Evolutionary conservation across 805 yeast species (phyloP), one percentile per base, ranked within the genome.

Genomic region (Candida verbasci): DNA sequence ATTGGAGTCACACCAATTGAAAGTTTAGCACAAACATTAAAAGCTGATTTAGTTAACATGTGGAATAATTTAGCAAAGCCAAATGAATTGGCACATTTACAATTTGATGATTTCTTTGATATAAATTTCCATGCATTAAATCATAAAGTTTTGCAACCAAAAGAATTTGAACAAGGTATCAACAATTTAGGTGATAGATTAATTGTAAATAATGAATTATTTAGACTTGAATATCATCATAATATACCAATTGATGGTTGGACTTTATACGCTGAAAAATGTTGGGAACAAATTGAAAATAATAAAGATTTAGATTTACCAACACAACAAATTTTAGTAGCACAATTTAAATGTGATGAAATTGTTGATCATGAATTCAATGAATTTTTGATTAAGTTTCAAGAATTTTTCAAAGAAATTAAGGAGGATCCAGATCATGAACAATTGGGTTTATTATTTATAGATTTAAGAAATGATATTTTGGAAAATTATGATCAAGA

Each of bases 251-350:
- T 91, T 36, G 98, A 93, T 60, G 97, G 97, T 17, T 93, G 98
- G 97, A 74, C 91, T 3, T 61, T 88, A 56, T 93, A 93, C 50
- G 88, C 96, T 1, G 82, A 79, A 37, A 84, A 81, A 52, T 81
- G 95, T 46, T 93, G 98, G 98, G 81, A 85, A 35, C 96, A 87
- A 59, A 93, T 93, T 50, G 95, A 87, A 56, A 71, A 74, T 43
- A 93, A 93, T 62, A 89, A 87, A 60, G 98, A 93, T 56, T 74
- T 93, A 44, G 98, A 93, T 61, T 70, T 93, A 46, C 98, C 98
- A 18, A 89, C 97, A 2, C 98, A 93, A 55, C 98, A 93, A 58
- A 85, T 86, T 22, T 68, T 93, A 41, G 97, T 93, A 17, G 95
- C 98, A 6, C 77, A 93, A 49, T 91, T 87, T 62, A 80, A 95